A percentile compares a stretch with the other conserved stretches of the same genome.
Conservation (phyloP, 148 eudicot species). For the Diospyros kaki region DNA sequence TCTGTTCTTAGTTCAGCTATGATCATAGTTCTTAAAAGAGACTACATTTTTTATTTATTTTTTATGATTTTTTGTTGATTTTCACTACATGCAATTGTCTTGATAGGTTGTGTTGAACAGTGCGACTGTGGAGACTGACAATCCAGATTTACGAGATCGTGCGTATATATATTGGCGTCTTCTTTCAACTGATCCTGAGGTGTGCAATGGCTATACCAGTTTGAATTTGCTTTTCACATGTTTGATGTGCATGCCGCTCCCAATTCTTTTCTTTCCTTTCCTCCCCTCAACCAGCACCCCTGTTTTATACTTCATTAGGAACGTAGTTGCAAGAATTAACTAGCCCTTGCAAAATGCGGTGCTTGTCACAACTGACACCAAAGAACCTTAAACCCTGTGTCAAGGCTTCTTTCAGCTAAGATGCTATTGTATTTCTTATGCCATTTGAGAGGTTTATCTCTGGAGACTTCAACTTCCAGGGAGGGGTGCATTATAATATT, state of each 20-base stretch:
- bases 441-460: background rate
- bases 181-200: conserved; percentile 99
- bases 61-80: background rate
- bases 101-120: conserved; percentile 90
- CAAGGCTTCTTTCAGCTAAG: background rate
- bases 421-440: conserved; percentile 4
- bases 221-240: background rate
- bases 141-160: conserved; percentile 96
- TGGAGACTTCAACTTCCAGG: background rate
- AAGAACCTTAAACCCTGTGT: background rate
- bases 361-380: background rate
- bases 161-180: conserved; percentile 99
- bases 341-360: background rate
- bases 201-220: conserved; percentile 16
- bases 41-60: background rate
- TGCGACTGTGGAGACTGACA: conserved; percentile 98
- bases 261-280: background rate
- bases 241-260: background rate
- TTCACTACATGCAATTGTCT: conserved; percentile 12
- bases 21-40: too few relatives aligned
- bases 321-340: background rate
- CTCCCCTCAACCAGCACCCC: too few relatives aligned
- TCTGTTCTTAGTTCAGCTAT: background rate
- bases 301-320: background rate
- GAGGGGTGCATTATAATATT: background rate